Evolutionary conservation across 2,329 filamentous ascomycete species (phyloP), one percentile per base, ranked within the genome.

Genomic region (Leptosphaerulina australis): DNA sequence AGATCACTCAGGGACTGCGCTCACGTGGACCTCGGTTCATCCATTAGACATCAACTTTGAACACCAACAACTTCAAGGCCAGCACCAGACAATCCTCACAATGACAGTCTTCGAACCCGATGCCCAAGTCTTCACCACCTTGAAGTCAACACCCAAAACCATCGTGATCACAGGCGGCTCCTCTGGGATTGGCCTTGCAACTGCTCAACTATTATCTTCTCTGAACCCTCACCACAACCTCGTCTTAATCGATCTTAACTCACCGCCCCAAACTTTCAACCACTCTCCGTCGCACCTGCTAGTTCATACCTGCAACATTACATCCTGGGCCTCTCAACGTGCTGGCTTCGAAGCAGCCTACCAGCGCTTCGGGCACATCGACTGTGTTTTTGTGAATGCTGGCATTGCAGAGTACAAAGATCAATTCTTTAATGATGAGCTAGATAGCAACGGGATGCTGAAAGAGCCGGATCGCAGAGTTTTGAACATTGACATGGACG

Each of bases 321-420:
- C 75, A 2, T 72, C 69, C 40, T 81, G 78, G 78, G 41, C 56
- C 5, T 70, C 69, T 4, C 78, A 80, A 61, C 69, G 77, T 22
- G 66, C 68, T 1, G 77, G 72, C 12, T 81, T 80, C 58, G 70
- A 73, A 51, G 63, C 63, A 5, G 75, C 72, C 2, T 60, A 75
- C 41, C 40, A 62, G 5, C 72, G 72, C 21, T 80, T 79, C 60
- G 73, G 74, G 5, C 64, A 69, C 8, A 75, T 80, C 31, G 76
- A 78, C 44, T 67, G 66, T 29, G 77, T 80, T 11, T 81, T 78
- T 55, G 75, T 79, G 36, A 80, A 80, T 43, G 78, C 78, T 4
- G 78, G 78, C 0, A 75, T 80, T 18, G 70, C 75, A 21, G 78
- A 81, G 54, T 70, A 76, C 38, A 69, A 69, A 30, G 77, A 80